phyloP scores from a whole-genome alignment of 805 yeast genomes.

The Ogataea degrootiae region DNA sequence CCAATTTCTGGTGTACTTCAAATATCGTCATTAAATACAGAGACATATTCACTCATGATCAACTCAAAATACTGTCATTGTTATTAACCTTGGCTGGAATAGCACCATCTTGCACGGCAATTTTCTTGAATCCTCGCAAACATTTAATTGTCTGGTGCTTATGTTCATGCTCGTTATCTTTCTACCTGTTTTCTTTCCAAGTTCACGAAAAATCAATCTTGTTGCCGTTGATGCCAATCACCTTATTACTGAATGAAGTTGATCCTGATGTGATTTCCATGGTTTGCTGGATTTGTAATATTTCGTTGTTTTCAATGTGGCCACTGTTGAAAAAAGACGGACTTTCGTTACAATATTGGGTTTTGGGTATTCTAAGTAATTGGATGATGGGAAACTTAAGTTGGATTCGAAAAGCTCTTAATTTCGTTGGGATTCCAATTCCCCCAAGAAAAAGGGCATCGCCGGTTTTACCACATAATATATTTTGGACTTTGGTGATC shows the following conservation, averaged over 20 bases:
- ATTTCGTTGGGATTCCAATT: constrained; percentile 19
- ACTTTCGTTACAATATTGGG: constrained; percentile 65
- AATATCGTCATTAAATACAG: constrained; percentile 74
- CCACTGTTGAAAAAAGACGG: constrained; percentile 80
- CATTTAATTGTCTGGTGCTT: constrained; percentile 64
- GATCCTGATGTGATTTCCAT: constrained; percentile 61
- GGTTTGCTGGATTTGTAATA: constrained; percentile 82
- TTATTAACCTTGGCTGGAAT: constrained; percentile 48
- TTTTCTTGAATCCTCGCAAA: constrained; percentile 48
- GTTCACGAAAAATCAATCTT: constrained; percentile 93
- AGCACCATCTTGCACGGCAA: constrained; percentile 49
- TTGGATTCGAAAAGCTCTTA: constrained; percentile 40
- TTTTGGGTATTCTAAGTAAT: constrained; percentile 58
- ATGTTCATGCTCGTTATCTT: constrained; percentile 79
- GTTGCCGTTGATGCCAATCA: constrained; percentile 81
- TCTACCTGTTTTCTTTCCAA: constrained; percentile 87
- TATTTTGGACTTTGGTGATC: constrained; percentile 48
- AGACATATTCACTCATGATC: constrained; percentile 43
- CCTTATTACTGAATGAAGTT: constrained; percentile 55
- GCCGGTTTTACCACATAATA: constrained; percentile 42
- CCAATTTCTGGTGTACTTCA: constrained; percentile 96
- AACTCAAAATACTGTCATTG: constrained; percentile 58
- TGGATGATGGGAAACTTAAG: constrained; percentile 72
- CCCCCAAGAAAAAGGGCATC: constrained; percentile 24
- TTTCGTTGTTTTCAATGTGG: constrained; percentile 80